These are phyloP conservation scores for Petunia secreta DNA, from an alignment of 257 asterid genomes.

Conservation along the genomic window DNA sequence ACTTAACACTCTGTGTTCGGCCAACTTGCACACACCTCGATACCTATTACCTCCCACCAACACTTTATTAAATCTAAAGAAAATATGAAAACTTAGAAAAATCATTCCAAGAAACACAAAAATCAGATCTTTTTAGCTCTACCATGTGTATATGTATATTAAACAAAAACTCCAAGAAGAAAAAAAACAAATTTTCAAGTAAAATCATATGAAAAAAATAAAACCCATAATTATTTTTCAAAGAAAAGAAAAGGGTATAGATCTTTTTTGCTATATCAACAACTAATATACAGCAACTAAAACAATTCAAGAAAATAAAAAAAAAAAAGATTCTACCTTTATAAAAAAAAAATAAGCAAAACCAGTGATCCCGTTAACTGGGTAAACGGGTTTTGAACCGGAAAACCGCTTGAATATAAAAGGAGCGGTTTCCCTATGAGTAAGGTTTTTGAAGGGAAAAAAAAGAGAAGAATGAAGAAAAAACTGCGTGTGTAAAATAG, in stretches of 20 bases:
- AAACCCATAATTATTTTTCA: not conserved
- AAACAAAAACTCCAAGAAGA: not conserved
- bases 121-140: not conserved
- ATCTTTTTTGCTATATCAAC: not conserved
- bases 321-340: not conserved
- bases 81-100: not conserved
- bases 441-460: not conserved
- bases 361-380: constrained; percentile 12
- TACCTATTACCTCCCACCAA: too few species aligned
- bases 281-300: not conserved
- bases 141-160: not conserved
- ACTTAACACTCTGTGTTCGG: too few species aligned
- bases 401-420: constrained; percentile 38
- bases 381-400: not conserved
- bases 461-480: constrained; percentile 5
- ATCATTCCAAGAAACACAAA: not conserved
- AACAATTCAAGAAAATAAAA: not conserved
- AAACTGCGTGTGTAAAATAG: constrained; percentile 32
- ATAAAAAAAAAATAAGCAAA: constrained; percentile 6
- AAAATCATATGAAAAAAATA: not conserved
- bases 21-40: too few species aligned
- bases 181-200: not conserved
- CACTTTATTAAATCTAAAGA: too few species aligned
- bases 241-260: not conserved
- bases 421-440: constrained; percentile 38